Conservation (phyloP, 768 basidiomycete species). For the Mycena filopes region DNA sequence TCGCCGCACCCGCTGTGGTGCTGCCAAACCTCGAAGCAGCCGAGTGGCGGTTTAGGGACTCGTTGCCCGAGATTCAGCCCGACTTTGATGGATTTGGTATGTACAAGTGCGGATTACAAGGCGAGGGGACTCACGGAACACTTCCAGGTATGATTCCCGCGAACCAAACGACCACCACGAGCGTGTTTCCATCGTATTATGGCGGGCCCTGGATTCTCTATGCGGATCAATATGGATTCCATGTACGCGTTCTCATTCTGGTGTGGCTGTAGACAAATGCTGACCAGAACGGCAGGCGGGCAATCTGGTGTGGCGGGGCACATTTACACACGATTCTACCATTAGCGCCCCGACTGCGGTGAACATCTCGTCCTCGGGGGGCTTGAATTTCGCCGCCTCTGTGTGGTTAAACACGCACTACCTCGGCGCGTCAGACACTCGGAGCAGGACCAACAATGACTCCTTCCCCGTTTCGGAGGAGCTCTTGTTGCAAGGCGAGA, state of each 20-base stretch:
- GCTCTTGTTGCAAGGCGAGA: constrained; percentile 17
- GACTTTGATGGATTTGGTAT: constrained; percentile 56
- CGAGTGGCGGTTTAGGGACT: constrained; percentile 64
- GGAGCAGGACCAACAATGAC: constrained; percentile 29
- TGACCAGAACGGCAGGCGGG: constrained; percentile 7
- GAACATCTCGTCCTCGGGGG: constrained; percentile 31
- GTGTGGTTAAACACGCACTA: constrained; percentile 69
- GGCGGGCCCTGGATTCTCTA: constrained; percentile 66
- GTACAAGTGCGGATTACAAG: too few relatives aligned
- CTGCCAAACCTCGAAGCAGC: constrained; percentile 39
- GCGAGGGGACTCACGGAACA: too few relatives aligned
- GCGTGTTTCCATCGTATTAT: constrained; percentile 59
- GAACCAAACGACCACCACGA: constrained; percentile 63
- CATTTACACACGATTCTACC: constrained; percentile 23
- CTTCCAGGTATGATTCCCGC: constrained; percentile 56
- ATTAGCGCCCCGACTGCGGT: constrained; percentile 22
- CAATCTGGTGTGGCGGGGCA: constrained; percentile 28
- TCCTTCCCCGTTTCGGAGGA: constrained; percentile 23
- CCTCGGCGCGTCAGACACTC: constrained; percentile 47
- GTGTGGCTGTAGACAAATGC: too few relatives aligned
- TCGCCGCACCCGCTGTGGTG: not conserved
- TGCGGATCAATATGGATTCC: constrained; percentile 72
- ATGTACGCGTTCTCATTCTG: not conserved
- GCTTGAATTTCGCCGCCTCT: constrained; percentile 54
- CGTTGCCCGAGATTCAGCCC: constrained; percentile 63